Evolutionary conservation across 179 eudicot species (phyloP).

Genomic region (Spinacia oleracea): DNA sequence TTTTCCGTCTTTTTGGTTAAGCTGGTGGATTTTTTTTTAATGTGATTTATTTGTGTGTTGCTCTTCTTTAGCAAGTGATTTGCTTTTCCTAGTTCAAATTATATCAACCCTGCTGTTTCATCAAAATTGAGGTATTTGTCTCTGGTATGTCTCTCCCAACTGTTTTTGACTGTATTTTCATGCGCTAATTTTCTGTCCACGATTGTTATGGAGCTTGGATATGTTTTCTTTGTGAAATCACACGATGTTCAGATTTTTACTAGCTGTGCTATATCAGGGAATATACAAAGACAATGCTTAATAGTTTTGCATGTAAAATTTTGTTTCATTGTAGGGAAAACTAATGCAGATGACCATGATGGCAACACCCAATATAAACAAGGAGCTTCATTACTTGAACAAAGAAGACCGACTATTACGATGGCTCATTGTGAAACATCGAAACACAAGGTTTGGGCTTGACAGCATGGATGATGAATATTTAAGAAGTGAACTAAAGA

Average conservation of each 20-base stretch:
- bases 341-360: slow-evolving; percentile 95
- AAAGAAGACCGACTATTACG: slow-evolving; percentile 90
- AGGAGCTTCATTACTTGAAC: slow-evolving; percentile 87
- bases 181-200: no score
- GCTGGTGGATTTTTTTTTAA: no score
- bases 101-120: no score
- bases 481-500: slow-evolving; percentile 29
- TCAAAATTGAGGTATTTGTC: no score
- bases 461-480: slow-evolving; percentile 38
- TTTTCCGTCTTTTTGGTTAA: no score
- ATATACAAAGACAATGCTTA: neutral
- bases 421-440: slow-evolving; percentile 85
- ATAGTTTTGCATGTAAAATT: no score
- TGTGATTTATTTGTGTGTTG: no score
- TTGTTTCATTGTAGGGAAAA: slow-evolving; percentile 51
- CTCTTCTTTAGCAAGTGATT: no score
- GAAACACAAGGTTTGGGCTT: slow-evolving; percentile 47
- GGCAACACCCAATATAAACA: slow-evolving; percentile 87
- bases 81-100: no score
- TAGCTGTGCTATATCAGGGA: neutral
- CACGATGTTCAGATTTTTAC: neutral
- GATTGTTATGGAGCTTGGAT: neutral
- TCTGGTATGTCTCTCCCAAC: no score
- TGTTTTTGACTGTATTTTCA: no score
- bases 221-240: neutral